Evolutionary conservation across 192 early-diverging fungal genomes (phyloP), one percentile per base, ranked within the genome.

Genomic region (Phycomyces blakesleeanus): DNA sequence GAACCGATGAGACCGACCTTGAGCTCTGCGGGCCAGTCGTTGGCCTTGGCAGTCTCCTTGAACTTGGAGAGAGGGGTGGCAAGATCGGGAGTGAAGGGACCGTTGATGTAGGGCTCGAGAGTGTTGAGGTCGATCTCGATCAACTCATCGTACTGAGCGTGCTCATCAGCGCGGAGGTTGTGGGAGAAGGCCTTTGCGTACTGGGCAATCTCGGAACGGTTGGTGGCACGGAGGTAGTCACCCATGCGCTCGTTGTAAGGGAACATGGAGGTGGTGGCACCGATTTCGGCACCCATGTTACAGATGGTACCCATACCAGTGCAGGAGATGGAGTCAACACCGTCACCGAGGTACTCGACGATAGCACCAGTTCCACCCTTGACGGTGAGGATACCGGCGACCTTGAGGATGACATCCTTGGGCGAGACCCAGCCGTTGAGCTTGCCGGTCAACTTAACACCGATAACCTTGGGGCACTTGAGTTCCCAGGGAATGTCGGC

Each of bases 201-300:
- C 15, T 83, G 80, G 54, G 94, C 96, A 72, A 93, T 89, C 64
- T 84, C 78, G 25, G 71, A 71, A 41, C 96, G 92, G 26, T 81
- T 78, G 54, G 96, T 98, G 61, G 95, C 91, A 60, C 80, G 81
- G 34, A 98, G 86, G 80, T 94, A 98, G 65, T 89, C 86, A 61
- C 77, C 74, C 96, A 98, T 98, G 77, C 91, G 89, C 49, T 79
- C 72, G 72, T 93, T 95, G 84, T 88, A 95, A 24, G 96, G 96
- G 84, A 98, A 98, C 42, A 96, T 70, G 16, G 96, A 98, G 53
- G 96, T 96, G 51, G 96, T 98, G 34, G 96, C 96, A 66, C 96
- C 96, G 62, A 98, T 90, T 80, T 98, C 96, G 47, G 96, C 96
- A 73, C 96, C 96, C 96, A 98, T 96, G 84, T 98, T 98, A 81